These are phyloP conservation scores for Spathaspora gorwiae DNA, from an alignment of 805 yeast species.

Conservation along the genomic window DNA sequence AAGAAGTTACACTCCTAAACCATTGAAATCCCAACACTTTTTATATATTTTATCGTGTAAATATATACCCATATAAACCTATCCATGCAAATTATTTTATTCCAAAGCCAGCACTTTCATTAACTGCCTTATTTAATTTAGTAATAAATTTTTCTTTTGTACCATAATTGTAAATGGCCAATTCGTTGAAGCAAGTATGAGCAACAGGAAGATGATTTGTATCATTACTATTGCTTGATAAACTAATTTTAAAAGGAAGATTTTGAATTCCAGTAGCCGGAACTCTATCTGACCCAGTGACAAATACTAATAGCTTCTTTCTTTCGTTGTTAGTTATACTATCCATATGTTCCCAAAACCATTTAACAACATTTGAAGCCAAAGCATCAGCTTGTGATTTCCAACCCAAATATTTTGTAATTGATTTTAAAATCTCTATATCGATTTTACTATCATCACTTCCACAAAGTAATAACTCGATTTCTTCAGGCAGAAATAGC, in stretches of 20 bases:
- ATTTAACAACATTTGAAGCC: conserved; percentile 43
- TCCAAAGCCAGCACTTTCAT: conserved; percentile 86
- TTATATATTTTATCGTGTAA: too few relatives aligned
- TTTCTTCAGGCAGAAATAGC: conserved; percentile 75
- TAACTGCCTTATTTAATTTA: conserved; percentile 66
- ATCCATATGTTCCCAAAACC: conserved; percentile 88
- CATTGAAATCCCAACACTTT: too few relatives aligned
- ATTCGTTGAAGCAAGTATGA: conserved; percentile 92
- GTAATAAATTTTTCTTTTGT: conserved; percentile 47
- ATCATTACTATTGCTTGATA: conserved; percentile 23
- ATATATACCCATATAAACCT: too few relatives aligned
- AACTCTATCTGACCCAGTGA: conserved; percentile 86
- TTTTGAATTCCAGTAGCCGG: conserved; percentile 91
- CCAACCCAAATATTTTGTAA: conserved; percentile 75
- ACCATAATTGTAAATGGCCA: conserved; percentile 67
- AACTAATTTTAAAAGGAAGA: conserved; percentile 66
- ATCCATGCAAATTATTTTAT: conserved; percentile 37
- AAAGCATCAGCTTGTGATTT: conserved; percentile 30
- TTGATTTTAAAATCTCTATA: conserved; percentile 57
- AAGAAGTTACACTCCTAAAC: too few relatives aligned
- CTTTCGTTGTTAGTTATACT: conserved; percentile 44
- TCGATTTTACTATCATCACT: conserved; percentile 64
- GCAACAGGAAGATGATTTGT: conserved; percentile 68
- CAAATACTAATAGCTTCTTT: conserved; percentile 62
- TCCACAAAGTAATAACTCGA: conserved; percentile 76